Conservation (phyloP, 192 early-diverging fungal genomes). For the Glomus cerebriforme region DNA sequence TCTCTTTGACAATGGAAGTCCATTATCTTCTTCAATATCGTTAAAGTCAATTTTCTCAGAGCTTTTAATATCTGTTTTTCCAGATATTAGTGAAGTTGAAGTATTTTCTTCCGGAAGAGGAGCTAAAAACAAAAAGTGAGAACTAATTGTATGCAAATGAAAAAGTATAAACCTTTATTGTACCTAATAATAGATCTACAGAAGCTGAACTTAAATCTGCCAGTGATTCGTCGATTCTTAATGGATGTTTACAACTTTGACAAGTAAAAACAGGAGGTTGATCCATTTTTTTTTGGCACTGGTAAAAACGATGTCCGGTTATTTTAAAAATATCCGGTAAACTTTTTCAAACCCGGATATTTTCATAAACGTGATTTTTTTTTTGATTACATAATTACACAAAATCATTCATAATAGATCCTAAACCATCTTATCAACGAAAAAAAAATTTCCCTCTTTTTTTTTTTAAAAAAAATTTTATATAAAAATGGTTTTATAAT, state of each 20-base stretch:
- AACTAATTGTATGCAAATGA: background rate
- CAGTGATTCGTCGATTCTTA: conserved; percentile 66
- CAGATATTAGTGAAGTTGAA: background rate
- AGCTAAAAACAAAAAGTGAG: background rate
- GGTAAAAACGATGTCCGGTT: too few relatives aligned
- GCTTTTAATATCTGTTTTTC: too few relatives aligned
- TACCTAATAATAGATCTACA: conserved; percentile 59
- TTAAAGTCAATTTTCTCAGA: background rate
- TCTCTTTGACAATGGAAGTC: background rate
- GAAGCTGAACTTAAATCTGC: conserved; percentile 52
- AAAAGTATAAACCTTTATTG: background rate
- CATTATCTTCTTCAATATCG: background rate
- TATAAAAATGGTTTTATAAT: too few relatives aligned
- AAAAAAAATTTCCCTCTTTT: too few relatives aligned
- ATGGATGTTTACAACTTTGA: conserved; percentile 63
- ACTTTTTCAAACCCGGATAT: too few relatives aligned
- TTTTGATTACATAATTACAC: too few relatives aligned
- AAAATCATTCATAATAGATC: too few relatives aligned
- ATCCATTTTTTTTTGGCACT: too few relatives aligned
- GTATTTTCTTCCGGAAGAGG: background rate
- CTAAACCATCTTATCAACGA: too few relatives aligned
- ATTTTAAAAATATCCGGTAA: too few relatives aligned
- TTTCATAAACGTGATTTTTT: too few relatives aligned
- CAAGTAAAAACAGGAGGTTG: conserved; percentile 43
- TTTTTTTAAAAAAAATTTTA: too few relatives aligned